Conservation (phyloP, 768 basidiomycete genomes). For the Trichaptum fuscoviolaceum region DNA sequence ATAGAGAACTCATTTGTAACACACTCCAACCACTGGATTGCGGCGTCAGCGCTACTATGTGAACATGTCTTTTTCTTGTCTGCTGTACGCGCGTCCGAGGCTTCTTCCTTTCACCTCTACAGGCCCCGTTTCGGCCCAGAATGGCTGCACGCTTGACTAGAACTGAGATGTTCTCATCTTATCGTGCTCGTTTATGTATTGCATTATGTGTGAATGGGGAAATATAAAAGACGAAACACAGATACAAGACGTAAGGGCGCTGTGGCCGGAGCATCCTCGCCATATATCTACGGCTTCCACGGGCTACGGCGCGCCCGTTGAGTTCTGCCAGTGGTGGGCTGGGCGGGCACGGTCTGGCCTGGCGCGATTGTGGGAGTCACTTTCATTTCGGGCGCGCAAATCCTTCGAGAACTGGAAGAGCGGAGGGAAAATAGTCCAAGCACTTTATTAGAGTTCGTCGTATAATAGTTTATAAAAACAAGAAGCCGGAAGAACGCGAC, state of each 20-base stretch:
- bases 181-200: neutral
- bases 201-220: neutral
- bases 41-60: neutral
- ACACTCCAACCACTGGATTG: neutral
- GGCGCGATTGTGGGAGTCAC: no score
- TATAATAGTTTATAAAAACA: neutral
- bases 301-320: no score
- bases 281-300: neutral
- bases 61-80: neutral
- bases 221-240: neutral
- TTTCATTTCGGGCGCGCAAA: neutral
- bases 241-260: neutral
- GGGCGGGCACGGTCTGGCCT: no score
- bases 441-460: neutral
- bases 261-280: neutral
- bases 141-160: no score
- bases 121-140: no score
- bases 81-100: neutral
- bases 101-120: no score
- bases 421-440: neutral
- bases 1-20: neutral
- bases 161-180: neutral
- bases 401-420: neutral
- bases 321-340: no score
- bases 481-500: neutral